Evolutionary conservation across 331 rosid genomes (phyloP).

Genomic region (Quercus lobata): DNA sequence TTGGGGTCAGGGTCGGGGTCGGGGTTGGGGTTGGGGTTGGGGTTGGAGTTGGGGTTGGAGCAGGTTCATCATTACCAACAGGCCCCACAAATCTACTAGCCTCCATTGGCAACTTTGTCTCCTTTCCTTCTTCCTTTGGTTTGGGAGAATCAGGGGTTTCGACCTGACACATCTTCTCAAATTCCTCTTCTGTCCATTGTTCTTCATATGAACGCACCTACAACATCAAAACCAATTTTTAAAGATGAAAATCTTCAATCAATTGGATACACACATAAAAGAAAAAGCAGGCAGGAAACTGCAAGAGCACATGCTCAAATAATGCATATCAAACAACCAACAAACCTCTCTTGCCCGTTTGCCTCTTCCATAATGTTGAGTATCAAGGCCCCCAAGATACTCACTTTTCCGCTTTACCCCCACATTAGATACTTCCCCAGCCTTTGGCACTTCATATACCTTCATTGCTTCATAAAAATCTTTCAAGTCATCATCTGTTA

Average conservation of each 20-base stretch:
- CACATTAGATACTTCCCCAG: conserved; percentile 38
- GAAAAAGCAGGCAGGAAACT: not conserved
- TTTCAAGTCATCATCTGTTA: conserved; percentile 83
- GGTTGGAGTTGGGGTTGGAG: conserved; percentile 33
- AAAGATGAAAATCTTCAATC: not conserved
- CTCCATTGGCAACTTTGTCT: conserved; percentile 32
- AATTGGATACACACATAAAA: conserved; percentile 1
- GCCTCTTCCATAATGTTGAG: conserved; percentile 91
- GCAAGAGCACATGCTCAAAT: conserved; percentile 9
- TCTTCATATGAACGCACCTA: conserved; percentile 98
- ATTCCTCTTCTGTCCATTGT: conserved; percentile 99
- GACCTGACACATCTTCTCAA: conserved; percentile 90
- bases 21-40: conserved; percentile 31
- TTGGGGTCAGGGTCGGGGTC: no score
- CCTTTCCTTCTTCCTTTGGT: conserved; percentile 44
- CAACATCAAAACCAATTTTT: not conserved
- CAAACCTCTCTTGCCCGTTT: conserved; percentile 98
- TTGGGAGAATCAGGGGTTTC: conserved; percentile 74
- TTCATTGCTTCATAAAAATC: conserved; percentile 85
- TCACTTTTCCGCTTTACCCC: conserved; percentile 78
- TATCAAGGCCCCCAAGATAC: conserved; percentile 74
- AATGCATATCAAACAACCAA: conserved; percentile 4
- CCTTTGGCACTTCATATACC: conserved; percentile 68
- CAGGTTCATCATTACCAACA: conserved; percentile 37
- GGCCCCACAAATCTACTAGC: conserved; percentile 37